Evolutionary conservation across 1,139 yeast species (phyloP).

Genomic region (Candida tetrigidarum): DNA sequence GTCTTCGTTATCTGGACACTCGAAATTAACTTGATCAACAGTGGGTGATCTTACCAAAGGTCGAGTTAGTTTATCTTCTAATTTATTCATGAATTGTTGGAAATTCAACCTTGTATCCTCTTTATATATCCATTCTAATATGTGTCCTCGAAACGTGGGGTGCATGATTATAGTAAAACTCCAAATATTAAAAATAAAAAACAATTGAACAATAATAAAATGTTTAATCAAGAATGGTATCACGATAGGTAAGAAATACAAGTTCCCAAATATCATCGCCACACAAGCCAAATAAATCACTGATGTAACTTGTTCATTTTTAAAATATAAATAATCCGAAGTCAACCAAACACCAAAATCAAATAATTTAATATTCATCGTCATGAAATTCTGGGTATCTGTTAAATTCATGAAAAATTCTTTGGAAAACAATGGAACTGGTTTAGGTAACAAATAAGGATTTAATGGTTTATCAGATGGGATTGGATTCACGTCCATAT

Average conservation of each 20-base stretch:
- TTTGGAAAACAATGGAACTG: constrained; percentile 77
- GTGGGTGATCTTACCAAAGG: constrained; percentile 3
- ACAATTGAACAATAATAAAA: constrained; percentile 34
- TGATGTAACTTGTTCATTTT: constrained; percentile 65
- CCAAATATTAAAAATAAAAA: constrained; percentile 56
- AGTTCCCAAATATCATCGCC: constrained; percentile 31
- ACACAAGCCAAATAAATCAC: constrained; percentile 44
- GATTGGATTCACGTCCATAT: constrained; percentile 47
- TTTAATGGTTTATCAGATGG: constrained; percentile 60
- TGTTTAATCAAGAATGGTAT: constrained; percentile 29
- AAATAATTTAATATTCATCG: constrained; percentile 65
- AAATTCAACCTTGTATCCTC: constrained; percentile 64
- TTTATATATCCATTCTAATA: constrained; percentile 51
- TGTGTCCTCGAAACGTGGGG: constrained; percentile 52
- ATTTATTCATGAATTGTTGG: constrained; percentile 46
- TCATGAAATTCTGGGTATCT: constrained; percentile 83
- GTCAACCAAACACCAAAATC: constrained; percentile 58
- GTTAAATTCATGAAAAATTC: constrained; percentile 81
- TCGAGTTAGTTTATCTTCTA: constrained; percentile 39
- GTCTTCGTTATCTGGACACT: constrained; percentile 8
- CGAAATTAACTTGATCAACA: constrained; percentile 10
- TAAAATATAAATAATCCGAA: constrained; percentile 64
- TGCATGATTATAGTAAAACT: constrained; percentile 48
- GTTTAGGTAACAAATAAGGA: constrained; percentile 60
- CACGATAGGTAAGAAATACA: constrained; percentile 36